Evolutionary conservation across 345 rosid genomes (phyloP).

Genomic region (Rhodamnia rubescens): DNA sequence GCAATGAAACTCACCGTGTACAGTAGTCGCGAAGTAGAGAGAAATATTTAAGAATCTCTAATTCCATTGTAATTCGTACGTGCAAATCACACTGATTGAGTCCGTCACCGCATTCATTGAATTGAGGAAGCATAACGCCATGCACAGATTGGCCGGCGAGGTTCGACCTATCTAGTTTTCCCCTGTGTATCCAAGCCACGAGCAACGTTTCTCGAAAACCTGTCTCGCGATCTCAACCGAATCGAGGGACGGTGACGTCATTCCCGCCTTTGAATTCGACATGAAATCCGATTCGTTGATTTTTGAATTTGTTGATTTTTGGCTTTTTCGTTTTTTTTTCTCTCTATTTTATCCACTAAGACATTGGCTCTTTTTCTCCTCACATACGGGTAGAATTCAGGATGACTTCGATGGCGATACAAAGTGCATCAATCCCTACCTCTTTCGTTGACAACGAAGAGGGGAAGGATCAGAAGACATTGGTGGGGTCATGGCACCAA

Average conservation of each 20-base stretch:
- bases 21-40: fast-evolving
- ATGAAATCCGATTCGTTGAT: no score
- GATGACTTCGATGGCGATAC: not conserved
- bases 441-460: not conserved
- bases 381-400: not conserved
- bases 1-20: not conserved
- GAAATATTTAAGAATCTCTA: not conserved
- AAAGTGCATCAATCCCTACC: not conserved
- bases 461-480: not conserved
- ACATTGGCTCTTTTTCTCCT: not conserved
- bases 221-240: not conserved
- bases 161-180: not conserved
- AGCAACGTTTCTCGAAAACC: no score
- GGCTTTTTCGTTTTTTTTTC: not conserved
- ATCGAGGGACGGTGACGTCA: no score
- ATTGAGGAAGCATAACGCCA: not conserved
- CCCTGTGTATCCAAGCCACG: no score
- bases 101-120: not conserved
- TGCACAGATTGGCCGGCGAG: not conserved
- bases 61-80: not conserved
- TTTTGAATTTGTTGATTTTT: not conserved
- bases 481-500: not conserved
- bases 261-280: not conserved
- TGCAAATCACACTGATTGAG: fast-evolving
- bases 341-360: not conserved